These are phyloP conservation scores for Phytophthora fragariaefolia DNA, from an alignment of 352 stramenopile species.

Conservation along the genomic window DNA sequence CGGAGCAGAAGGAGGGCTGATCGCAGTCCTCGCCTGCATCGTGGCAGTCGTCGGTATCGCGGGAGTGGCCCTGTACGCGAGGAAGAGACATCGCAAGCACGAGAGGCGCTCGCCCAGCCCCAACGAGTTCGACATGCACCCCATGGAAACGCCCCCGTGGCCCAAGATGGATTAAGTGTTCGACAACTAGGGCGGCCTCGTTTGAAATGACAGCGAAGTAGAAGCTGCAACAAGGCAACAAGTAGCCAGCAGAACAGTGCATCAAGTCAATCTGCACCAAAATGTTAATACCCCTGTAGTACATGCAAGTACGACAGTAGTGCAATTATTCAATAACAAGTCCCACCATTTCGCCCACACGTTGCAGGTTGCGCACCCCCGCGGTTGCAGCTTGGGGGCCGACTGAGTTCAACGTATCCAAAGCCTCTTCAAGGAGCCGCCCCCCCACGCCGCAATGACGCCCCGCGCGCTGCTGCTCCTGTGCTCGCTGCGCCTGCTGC, in stretches of 20 bases:
- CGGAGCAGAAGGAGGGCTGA: slow-evolving; percentile 14
- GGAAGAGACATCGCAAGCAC: slow-evolving; percentile 17
- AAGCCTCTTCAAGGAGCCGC: neutral
- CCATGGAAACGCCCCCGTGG: slow-evolving; percentile 32
- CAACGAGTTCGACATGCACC: slow-evolving; percentile 26
- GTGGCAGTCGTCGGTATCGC: slow-evolving; percentile 23
- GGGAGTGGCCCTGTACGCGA: slow-evolving; percentile 28
- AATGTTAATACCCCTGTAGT: too few species aligned
- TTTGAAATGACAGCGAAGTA: neutral
- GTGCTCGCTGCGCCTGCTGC: slow-evolving; percentile 9
- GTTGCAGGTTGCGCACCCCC: neutral
- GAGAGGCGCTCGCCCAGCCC: slow-evolving; percentile 8
- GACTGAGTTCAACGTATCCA: neutral
- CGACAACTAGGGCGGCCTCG: neutral
- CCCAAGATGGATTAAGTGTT: slow-evolving; percentile 10
- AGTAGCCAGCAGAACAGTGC: too few species aligned
- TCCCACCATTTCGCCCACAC: too few species aligned
- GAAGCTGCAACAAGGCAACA: slow-evolving; percentile 6
- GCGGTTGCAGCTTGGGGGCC: neutral
- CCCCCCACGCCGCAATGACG: slow-evolving; percentile 13
- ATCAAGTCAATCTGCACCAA: too few species aligned
- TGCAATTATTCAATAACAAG: too few species aligned
- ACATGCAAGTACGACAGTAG: too few species aligned
- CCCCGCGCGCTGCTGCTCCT: slow-evolving; percentile 1
- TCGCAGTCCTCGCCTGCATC: slow-evolving; percentile 28